phyloP scores from a whole-genome alignment of 1,284 basidiomycete genomes.

The Rhodotorula mucilaginosa region DNA sequence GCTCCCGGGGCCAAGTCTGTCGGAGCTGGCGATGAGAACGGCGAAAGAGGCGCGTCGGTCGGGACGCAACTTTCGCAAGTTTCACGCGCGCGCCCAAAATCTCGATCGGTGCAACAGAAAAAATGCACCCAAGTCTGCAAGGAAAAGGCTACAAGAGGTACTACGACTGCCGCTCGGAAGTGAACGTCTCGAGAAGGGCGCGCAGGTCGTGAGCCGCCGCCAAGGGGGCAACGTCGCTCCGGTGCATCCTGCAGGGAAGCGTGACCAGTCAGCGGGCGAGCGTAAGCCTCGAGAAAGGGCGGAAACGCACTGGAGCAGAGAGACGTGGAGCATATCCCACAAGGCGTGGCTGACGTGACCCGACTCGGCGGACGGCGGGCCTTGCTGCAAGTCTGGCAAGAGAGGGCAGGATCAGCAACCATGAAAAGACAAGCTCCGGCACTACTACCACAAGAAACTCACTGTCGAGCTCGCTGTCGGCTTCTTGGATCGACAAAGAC shows the following conservation, averaged over 20 bases:
- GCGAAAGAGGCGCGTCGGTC: background rate
- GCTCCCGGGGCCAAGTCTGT: too few species aligned
- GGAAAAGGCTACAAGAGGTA: too few species aligned
- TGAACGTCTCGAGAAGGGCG: conserved; percentile 13
- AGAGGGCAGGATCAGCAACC: background rate
- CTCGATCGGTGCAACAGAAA: background rate
- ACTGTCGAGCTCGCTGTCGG: conserved; percentile 55
- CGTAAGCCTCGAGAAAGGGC: background rate
- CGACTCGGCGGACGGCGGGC: conserved; percentile 1
- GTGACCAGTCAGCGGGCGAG: too few species aligned
- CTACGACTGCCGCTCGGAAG: background rate
- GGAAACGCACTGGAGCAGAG: conserved; percentile 30
- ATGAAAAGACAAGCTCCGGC: too few species aligned
- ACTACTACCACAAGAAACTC: background rate
- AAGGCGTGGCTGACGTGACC: conserved; percentile 62
- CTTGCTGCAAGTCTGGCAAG: conserved; percentile 23
- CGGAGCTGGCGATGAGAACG: background rate
- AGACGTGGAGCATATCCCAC: conserved; percentile 68
- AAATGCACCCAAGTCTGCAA: background rate
- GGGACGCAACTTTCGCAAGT: background rate
- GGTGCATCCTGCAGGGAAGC: conserved; percentile 28
- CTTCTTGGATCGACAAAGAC: conserved; percentile 72
- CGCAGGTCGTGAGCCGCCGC: conserved; percentile 25
- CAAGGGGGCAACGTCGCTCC: conserved; percentile 26
- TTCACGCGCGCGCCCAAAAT: too few species aligned